Evolutionary conservation across 2,329 filamentous ascomycete genomes (phyloP).

Genomic region (Calycina herbarum): DNA sequence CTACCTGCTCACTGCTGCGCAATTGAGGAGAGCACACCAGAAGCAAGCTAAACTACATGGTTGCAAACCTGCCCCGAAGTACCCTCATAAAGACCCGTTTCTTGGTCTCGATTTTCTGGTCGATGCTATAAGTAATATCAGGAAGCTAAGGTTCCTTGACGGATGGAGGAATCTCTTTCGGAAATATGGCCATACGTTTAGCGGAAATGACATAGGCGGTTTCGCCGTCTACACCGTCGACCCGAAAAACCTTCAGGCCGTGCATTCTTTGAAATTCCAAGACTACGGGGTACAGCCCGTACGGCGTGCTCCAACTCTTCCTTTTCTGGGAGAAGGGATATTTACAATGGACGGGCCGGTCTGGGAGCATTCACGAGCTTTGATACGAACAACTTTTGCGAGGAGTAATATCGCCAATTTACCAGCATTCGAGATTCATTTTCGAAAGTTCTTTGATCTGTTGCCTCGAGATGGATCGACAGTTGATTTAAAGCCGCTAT

Average conservation of each 20-base stretch:
- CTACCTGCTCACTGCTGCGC: no score
- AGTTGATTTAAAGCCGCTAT: slow-evolving; percentile 39
- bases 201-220: not conserved
- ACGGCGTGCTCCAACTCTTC: slow-evolving; percentile 52
- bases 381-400: slow-evolving; percentile 54
- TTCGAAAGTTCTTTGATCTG: slow-evolving; percentile 10
- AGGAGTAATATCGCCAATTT: slow-evolving; percentile 61
- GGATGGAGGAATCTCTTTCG: no score
- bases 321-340: slow-evolving; percentile 23
- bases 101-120: slow-evolving; percentile 44
- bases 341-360: slow-evolving; percentile 23
- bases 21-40: no score
- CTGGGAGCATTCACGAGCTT: slow-evolving; percentile 33
- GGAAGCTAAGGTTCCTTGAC: no score
- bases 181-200: not conserved
- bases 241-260: not conserved
- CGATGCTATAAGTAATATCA: no score
- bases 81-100: slow-evolving; percentile 37
- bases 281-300: slow-evolving; percentile 54
- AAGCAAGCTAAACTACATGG: no score
- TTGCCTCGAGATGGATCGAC: slow-evolving; percentile 9
- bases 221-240: not conserved
- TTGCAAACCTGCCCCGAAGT: slow-evolving; percentile 40
- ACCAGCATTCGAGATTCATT: slow-evolving; percentile 65
- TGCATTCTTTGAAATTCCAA: slow-evolving; percentile 41